Evolutionary conservation across 768 basidiomycete genomes (phyloP).

Genomic region (Clathrus columnatus): DNA sequence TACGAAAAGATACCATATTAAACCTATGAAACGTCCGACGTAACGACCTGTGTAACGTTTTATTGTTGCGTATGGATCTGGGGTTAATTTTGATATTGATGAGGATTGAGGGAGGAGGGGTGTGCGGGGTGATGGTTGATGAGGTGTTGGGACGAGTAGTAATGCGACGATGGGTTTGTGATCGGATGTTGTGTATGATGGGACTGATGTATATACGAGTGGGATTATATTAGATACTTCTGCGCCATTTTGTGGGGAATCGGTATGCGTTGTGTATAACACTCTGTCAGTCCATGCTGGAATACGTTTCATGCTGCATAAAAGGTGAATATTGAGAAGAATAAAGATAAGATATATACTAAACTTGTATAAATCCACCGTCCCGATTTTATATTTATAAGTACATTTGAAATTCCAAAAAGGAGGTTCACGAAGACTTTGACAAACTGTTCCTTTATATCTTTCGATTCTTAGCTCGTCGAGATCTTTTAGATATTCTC

Average conservation of each 20-base stretch:
- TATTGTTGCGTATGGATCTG: slow-evolving; percentile 42
- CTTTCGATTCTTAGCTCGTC: slow-evolving; percentile 66
- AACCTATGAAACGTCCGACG: slow-evolving; percentile 69
- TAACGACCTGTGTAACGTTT: slow-evolving; percentile 59
- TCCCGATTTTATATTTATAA: slow-evolving; percentile 79
- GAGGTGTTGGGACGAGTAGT: slow-evolving; percentile 45
- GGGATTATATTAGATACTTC: slow-evolving; percentile 50
- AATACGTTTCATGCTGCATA: slow-evolving; percentile 49
- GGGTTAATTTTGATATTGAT: slow-evolving; percentile 35
- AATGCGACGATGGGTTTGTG: slow-evolving; percentile 88
- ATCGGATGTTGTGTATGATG: slow-evolving; percentile 82
- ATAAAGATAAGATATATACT: slow-evolving; percentile 19
- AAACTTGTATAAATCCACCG: slow-evolving; percentile 76
- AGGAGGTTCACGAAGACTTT: slow-evolving; percentile 74
- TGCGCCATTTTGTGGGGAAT: slow-evolving; percentile 40
- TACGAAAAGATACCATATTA: slow-evolving; percentile 69
- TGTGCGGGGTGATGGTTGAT: slow-evolving; percentile 16
- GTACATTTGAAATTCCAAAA: slow-evolving; percentile 87
- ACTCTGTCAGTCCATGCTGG: slow-evolving; percentile 95
- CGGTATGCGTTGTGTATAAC: slow-evolving; percentile 70
- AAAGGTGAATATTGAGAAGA: neutral
- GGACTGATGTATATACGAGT: slow-evolving; percentile 69
- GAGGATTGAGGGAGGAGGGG: slow-evolving; percentile 45
- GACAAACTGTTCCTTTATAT: slow-evolving; percentile 54
- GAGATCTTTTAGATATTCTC: slow-evolving; percentile 56